Evolutionary conservation across 192 early-diverging fungal genomes (phyloP), one percentile per base, ranked within the genome.

Genomic region (Fimicolochytrium jonesii): DNA sequence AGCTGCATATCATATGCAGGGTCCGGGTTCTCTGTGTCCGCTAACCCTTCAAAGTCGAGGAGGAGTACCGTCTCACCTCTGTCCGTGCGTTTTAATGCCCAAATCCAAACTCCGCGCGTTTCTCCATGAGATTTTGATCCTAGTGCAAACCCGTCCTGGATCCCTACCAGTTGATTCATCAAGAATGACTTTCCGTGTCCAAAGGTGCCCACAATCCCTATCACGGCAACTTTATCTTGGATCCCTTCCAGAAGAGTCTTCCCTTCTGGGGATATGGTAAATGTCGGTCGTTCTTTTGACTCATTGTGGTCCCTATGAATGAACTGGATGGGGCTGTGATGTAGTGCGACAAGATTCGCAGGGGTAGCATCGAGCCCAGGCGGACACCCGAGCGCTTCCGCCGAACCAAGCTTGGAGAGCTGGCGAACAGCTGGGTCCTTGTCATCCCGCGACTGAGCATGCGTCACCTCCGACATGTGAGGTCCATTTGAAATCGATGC

Each of bases 51-150:
- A 26, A 37, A 43, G 56, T 58, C 56, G 13, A 58, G 33, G 5
- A 58, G 25, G 13, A 58, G 26, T 17, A 58, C 5, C 6, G 45
- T 26, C 17, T 44, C 37, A 44, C 26, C 39, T 20, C 17, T 46
- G 23, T 43, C 53, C 5, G 6, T 9, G 9, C 45, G 37, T 26
- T 45, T 26, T 13, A 58, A 58, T 49, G 56, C 56, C 56, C 56
- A 58, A 58, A 44, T 11, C 56, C 56, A 58, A 17, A 58, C 34
- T 58, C 56, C 56, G 6, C 56, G 56, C 17, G 56, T 58, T 10
- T 17, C 5, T 26, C 37, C 56, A 44, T 15, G 13, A 37, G 26
- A 7, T 28, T 36, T 58, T 5, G 20, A 26, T 17, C 56, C 56
- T 6, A 58, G 56, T n/a, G 6, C 56, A 26, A 58, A 58, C 5